These are phyloP conservation scores for Plasmodium berghei DNA, from an alignment of 169 alveolate genomes.

Conservation along the genomic window DNA sequence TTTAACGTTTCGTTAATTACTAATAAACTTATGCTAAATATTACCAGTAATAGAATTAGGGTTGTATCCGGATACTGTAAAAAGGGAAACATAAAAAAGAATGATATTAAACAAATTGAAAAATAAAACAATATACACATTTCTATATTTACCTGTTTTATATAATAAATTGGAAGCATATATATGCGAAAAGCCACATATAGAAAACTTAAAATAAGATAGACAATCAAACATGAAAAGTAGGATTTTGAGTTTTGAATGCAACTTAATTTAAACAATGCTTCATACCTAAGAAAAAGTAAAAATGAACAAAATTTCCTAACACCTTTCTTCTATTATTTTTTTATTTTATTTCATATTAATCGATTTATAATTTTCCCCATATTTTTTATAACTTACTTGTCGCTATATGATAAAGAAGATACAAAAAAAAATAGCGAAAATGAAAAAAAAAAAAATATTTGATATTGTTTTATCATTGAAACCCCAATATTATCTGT, in stretches of 20 bases:
- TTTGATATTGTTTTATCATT: slow-evolving; percentile 43
- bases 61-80: slow-evolving; percentile 41
- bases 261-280: slow-evolving; percentile 30
- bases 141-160: slow-evolving; percentile 23
- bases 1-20: slow-evolving; percentile 52
- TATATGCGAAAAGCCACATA: slow-evolving; percentile 24
- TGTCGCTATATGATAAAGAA: slow-evolving; percentile 50
- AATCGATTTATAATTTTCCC: no score
- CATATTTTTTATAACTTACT: slow-evolving; percentile 8
- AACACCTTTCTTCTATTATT: not conserved
- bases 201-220: slow-evolving; percentile 37
- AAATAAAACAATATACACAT: not conserved
- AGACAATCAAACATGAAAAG: slow-evolving; percentile 38
- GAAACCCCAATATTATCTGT: slow-evolving; percentile 13
- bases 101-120: not conserved
- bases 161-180: slow-evolving; percentile 30
- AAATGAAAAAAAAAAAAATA: slow-evolving; percentile 45
- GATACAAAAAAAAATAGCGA: slow-evolving; percentile 56
- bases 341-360: not conserved
- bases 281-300: slow-evolving; percentile 27
- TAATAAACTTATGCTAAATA: slow-evolving; percentile 13
- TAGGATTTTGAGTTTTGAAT: slow-evolving; percentile 46
- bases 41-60: slow-evolving; percentile 10
- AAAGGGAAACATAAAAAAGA: not conserved
- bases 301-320: not conserved